Evolutionary conservation across 2,329 filamentous ascomycete species (phyloP), one percentile per base, ranked within the genome.

Genomic region (Alternaria novae-zelandiae): DNA sequence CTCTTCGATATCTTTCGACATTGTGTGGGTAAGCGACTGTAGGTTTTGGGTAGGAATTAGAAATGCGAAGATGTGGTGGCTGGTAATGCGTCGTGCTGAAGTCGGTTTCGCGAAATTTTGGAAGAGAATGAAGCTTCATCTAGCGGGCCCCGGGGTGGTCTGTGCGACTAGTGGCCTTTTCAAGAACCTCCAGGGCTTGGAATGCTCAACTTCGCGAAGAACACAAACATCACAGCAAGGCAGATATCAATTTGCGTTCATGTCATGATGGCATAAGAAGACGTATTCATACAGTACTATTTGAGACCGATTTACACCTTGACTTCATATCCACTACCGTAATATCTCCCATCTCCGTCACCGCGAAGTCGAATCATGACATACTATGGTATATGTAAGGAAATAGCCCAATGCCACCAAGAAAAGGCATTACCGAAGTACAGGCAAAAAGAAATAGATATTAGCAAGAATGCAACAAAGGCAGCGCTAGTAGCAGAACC

Each of bases 1-100:
- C 68, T 80, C 79, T 57, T 76, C 69, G 21, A 70, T 66, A 61
- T 78, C 76, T 67, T 82, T 81, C 66, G 71, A 75, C 78, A 79
- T 79, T 66, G 54, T 73, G 67, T 55, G 53, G 44, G 12, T 51
- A 23, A 59, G 47, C 61, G 57, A 63, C 49, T 45, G 49, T 32
- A 30, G 41, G 54, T 41, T 57, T 11, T 21, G 47, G 49, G 57
- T 41, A 43, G 10, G 21, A 43, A 41, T 25, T 53, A 20, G 13
- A 54, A 28, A 49, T 15, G 56, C 57, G 51, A 25, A 30, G 25
- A 43, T 47, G 57, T 55, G 17, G 56, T 54, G 50, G 47, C 47
- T 53, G 36, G 46, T 23, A 59, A 56, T 65, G 49, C 54, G 64
- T 71, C 53, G 61, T 57, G 54, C 49, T 61, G 56, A 30, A 50